These are phyloP conservation scores for Xylariaceae sp. DNA, from an alignment of 2,329 filamentous ascomycete species.

Conservation along the genomic window DNA sequence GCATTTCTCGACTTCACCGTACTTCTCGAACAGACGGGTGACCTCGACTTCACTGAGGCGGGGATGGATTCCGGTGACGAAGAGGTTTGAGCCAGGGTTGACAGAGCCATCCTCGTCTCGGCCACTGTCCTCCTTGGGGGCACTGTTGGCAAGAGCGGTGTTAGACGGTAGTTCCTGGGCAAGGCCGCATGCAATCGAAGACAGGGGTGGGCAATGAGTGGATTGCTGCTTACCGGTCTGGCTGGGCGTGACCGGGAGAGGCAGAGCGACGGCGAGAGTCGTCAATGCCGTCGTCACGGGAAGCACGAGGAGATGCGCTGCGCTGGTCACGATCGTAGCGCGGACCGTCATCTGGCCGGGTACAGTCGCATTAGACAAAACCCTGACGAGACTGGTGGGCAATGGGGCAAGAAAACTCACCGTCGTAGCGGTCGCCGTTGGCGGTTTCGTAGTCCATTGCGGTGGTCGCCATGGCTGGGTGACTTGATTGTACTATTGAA, in stretches of 20 bases:
- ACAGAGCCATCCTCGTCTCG: constrained; percentile 72
- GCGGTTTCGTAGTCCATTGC: constrained; percentile 70
- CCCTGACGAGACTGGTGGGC: not conserved
- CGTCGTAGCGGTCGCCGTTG: constrained; percentile 65
- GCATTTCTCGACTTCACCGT: constrained; percentile 97
- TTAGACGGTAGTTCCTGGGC: constrained; percentile 10
- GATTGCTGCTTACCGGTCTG: constrained; percentile 45
- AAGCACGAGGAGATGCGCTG: constrained; percentile 62
- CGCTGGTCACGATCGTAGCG: constrained; percentile 66
- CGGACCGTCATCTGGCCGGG: constrained; percentile 55
- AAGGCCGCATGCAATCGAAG: not conserved
- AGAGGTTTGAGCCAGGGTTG: constrained; percentile 96
- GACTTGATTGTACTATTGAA: constrained; percentile 4
- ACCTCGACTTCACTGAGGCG: constrained; percentile 87
- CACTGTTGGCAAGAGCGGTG: constrained; percentile 30
- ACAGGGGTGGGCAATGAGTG: not conserved
- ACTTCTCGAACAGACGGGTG: constrained; percentile 95
- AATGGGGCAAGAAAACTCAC: constrained; percentile 40
- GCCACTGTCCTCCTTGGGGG: constrained; percentile 53
- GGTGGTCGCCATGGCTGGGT: constrained; percentile 55
- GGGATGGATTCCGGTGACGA: constrained; percentile 97
- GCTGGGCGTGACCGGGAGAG: constrained; percentile 53
- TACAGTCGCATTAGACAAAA: constrained; percentile 16
- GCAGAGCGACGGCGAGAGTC: constrained; percentile 58
- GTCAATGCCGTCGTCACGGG: constrained; percentile 60